A percentile compares a stretch with the other conserved stretches of the same genome.
These are phyloP conservation scores for Metschnikowia continentalis DNA, from an alignment of 805 yeast genomes.

Conservation along the genomic window DNA sequence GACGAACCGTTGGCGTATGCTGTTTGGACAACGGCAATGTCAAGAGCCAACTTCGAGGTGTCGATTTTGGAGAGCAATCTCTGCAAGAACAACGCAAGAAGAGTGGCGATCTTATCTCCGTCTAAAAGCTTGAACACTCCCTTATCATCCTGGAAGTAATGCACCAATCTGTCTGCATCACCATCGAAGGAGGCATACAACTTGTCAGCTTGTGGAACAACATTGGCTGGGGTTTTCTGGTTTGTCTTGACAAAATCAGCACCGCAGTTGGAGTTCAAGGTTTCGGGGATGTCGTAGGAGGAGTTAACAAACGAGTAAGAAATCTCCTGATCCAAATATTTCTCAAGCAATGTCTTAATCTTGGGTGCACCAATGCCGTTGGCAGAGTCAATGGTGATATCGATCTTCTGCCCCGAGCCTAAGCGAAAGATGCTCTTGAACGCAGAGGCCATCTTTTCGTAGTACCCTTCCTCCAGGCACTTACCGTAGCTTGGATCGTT, in stretches of 20 bases:
- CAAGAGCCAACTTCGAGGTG: slow-evolving; percentile 40
- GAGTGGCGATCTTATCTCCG: slow-evolving; percentile 90
- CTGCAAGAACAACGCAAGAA: slow-evolving; percentile 67
- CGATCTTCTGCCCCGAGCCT: slow-evolving; percentile 23
- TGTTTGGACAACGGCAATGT: slow-evolving; percentile 88
- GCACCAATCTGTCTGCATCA: slow-evolving; percentile 92
- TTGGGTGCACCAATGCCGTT: slow-evolving; percentile 96
- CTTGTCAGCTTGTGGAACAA: slow-evolving; percentile 41
- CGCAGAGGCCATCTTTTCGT: slow-evolving; percentile 53
- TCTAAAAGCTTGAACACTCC: slow-evolving; percentile 60
- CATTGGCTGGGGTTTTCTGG: slow-evolving; percentile 69
- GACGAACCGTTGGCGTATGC: slow-evolving; percentile 97
- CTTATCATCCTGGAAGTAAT: slow-evolving; percentile 50
- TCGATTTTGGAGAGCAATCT: slow-evolving; percentile 46
- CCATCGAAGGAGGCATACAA: slow-evolving; percentile 90
- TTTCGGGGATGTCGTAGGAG: slow-evolving; percentile 47
- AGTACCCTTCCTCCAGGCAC: slow-evolving; percentile 66
- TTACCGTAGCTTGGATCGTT: slow-evolving; percentile 66
- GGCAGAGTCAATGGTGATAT: slow-evolving; percentile 79
- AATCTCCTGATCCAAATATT: slow-evolving; percentile 39
- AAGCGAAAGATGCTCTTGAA: slow-evolving; percentile 42
- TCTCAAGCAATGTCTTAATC: slow-evolving; percentile 44
- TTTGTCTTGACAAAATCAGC: slow-evolving; percentile 94
- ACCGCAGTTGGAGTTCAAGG: slow-evolving; percentile 78
- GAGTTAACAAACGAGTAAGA: slow-evolving; percentile 49